Evolutionary conservation across 116 monocot genomes (phyloP).

Genomic region (Cymodocea nodosa): DNA sequence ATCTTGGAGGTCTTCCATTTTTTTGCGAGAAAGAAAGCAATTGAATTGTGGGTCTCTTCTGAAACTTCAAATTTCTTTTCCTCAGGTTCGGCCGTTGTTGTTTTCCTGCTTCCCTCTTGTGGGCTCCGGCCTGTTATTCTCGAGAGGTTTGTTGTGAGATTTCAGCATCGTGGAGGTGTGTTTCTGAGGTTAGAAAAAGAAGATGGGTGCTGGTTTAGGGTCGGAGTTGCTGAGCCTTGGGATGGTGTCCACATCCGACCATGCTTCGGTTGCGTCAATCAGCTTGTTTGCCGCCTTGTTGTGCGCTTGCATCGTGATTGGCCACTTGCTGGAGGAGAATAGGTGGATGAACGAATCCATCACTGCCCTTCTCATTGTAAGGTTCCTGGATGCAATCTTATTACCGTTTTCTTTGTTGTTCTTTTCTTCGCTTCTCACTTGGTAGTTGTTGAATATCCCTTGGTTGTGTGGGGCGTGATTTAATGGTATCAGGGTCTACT

Average conservation of each 20-base stretch:
- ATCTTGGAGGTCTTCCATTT: no score
- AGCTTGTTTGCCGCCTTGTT: slow-evolving; percentile 47
- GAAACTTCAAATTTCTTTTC: no score
- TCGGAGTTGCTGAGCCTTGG: slow-evolving; percentile 11
- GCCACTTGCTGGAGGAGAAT: slow-evolving; percentile 62
- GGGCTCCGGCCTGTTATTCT: no score
- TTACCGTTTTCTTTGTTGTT: not conserved
- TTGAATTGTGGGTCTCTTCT: no score
- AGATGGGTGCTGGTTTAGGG: slow-evolving; percentile 13
- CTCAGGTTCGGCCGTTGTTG: no score
- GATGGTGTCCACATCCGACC: slow-evolving; percentile 17
- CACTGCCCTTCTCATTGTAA: slow-evolving; percentile 52
- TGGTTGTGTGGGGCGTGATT: not conserved
- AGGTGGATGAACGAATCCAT: slow-evolving; percentile 79
- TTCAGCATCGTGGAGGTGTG: no score
- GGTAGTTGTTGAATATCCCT: not conserved
- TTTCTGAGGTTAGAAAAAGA: not conserved
- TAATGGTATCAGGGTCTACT: slow-evolving; percentile 28
- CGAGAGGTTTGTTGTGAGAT: no score
- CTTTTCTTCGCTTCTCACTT: not conserved
- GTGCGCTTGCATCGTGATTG: slow-evolving; percentile 63
- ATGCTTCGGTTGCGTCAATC: slow-evolving; percentile 47
- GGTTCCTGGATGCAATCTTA: not conserved
- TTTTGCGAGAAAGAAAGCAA: no score
- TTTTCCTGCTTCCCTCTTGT: no score